Conservation (phyloP, 345 rosid species). For the Populus simonii region DNA sequence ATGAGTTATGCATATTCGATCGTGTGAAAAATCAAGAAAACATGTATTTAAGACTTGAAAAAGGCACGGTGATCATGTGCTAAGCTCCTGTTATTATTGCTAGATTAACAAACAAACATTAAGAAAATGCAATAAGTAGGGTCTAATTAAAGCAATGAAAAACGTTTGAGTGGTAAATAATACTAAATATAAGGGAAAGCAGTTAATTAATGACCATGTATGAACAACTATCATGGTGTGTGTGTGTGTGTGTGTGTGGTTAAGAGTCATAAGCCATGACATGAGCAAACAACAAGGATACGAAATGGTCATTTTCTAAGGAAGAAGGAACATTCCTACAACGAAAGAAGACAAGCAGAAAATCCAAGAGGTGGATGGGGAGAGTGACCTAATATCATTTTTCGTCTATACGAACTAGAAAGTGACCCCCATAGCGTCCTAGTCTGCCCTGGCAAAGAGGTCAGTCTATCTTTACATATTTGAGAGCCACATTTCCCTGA, state of each 20-base stretch:
- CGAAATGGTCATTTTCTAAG: neutral
- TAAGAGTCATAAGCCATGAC: constrained; percentile 16
- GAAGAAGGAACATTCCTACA: constrained; percentile 4
- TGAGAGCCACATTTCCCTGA: neutral
- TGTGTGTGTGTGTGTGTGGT: neutral
- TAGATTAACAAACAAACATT: neutral
- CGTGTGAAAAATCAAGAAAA: neutral
- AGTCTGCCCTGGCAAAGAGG: no score
- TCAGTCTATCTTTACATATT: no score
- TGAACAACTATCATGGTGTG: neutral
- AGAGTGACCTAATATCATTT: constrained; percentile 12
- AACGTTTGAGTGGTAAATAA: neutral
- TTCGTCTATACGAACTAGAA: neutral
- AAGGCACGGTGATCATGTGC: neutral
- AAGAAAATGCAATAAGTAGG: neutral
- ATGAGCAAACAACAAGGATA: neutral
- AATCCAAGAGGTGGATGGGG: constrained; percentile 25
- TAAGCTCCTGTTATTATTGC: neutral
- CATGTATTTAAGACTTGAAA: neutral
- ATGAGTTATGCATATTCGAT: neutral
- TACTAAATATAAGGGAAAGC: neutral
- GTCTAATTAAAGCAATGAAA: neutral
- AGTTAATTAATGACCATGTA: neutral
- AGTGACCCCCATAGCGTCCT: neutral
- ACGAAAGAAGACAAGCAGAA: constrained; percentile 31